Evolutionary conservation across 2,329 filamentous ascomycete genomes (phyloP).

Genomic region (Claviceps quebecensis): DNA sequence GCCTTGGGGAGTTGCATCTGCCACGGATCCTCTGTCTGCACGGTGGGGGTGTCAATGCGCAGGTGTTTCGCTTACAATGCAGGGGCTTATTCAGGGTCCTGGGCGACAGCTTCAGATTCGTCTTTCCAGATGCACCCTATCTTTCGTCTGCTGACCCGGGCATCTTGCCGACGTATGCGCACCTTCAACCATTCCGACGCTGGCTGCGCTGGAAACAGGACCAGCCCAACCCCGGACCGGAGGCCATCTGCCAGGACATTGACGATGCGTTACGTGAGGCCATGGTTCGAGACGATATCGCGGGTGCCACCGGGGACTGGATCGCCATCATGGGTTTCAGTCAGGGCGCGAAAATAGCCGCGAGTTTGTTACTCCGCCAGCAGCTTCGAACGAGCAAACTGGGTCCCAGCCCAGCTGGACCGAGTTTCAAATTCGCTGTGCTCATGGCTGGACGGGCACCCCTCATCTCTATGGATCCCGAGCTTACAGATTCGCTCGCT

Average conservation of each 20-base stretch:
- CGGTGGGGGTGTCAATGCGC: constrained; percentile 53
- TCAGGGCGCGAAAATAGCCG: constrained; percentile 44
- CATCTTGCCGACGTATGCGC: constrained; percentile 45
- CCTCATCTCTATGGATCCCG: constrained; percentile 5
- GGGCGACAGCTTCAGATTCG: constrained; percentile 45
- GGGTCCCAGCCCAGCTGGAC: neutral
- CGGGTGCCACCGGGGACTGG: constrained; percentile 32
- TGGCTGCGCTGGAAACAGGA: constrained; percentile 28
- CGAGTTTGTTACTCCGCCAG: constrained; percentile 41
- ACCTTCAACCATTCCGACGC: constrained; percentile 45
- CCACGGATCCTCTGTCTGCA: constrained; percentile 61
- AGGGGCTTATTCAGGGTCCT: constrained; percentile 33
- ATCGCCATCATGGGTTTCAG: constrained; percentile 47
- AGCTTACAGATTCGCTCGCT: constrained; percentile 3
- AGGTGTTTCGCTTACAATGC: constrained; percentile 50
- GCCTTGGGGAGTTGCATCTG: constrained; percentile 10
- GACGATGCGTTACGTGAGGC: constrained; percentile 21
- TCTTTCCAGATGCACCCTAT: constrained; percentile 55
- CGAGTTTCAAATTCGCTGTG: constrained; percentile 8
- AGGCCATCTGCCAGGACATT: constrained; percentile 24
- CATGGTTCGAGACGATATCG: constrained; percentile 32
- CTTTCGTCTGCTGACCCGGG: constrained; percentile 44
- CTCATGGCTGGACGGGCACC: constrained; percentile 8
- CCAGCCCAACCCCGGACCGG: neutral
- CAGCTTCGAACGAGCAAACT: constrained; percentile 28